phyloP scores from a whole-genome alignment of 1,284 basidiomycete species.

The Heterobasidion parviporum region DNA sequence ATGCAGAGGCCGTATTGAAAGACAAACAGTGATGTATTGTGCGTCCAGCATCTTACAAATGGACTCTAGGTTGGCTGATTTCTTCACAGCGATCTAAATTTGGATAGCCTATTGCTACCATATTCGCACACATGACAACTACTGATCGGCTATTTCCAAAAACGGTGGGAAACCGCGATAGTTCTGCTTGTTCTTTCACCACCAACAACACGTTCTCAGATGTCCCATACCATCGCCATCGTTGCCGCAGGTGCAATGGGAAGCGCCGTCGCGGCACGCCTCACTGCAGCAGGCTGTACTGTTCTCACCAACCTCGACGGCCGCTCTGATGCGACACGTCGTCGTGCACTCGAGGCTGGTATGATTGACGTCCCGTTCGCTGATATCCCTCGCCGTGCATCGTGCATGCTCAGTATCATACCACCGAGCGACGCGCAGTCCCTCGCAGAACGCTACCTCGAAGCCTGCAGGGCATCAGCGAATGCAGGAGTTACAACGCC shows the following conservation, averaged over 20 bases:
- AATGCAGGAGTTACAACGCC: conserved; percentile 13
- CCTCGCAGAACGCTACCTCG: conserved; percentile 36
- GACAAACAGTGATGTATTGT: too few species aligned
- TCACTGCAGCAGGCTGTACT: conserved; percentile 33
- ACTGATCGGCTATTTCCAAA: not conserved
- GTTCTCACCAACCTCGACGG: conserved; percentile 44
- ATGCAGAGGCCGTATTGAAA: conserved; percentile 19
- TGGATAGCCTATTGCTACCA: too few species aligned
- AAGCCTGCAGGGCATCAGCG: conserved; percentile 12
- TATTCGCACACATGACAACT: too few species aligned
- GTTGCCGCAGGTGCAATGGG: conserved; percentile 38
- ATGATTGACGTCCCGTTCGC: conserved; percentile 39
- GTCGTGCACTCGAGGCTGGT: conserved; percentile 42
- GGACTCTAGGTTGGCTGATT: too few species aligned
- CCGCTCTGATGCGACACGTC: conserved; percentile 37
- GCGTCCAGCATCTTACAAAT: too few species aligned
- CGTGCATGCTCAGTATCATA: conserved; percentile 48
- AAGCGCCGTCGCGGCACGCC: conserved; percentile 32
- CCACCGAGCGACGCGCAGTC: conserved; percentile 45
- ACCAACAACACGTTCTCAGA: not conserved
- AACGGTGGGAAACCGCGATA: too few species aligned
- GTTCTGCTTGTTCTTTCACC: not conserved
- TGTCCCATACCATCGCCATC: conserved; percentile 27
- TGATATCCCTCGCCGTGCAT: conserved; percentile 33
- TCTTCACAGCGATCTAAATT: too few species aligned